A percentile compares a stretch with the other conserved stretches of the same genome.
phyloP scores from a whole-genome alignment of 495 filamentous ascomycete species.

The Penicillium bialowiezense region DNA sequence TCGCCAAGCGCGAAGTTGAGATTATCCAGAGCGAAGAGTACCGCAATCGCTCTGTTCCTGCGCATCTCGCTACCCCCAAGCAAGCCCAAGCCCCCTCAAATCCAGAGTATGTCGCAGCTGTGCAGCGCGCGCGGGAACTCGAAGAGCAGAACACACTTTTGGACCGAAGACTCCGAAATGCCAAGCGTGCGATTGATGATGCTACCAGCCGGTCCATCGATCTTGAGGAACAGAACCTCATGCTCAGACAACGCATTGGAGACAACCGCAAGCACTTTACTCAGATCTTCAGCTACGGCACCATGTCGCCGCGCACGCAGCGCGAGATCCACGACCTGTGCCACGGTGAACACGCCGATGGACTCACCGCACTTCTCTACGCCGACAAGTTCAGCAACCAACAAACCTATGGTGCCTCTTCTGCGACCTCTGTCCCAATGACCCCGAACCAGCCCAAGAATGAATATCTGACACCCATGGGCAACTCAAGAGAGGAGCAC shows the following conservation, averaged over 20 bases:
- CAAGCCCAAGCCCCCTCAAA: slow-evolving; percentile 28
- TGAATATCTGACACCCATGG: slow-evolving; percentile 57
- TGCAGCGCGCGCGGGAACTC: slow-evolving; percentile 55
- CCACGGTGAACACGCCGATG: slow-evolving; percentile 45
- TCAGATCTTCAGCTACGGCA: slow-evolving; percentile 56
- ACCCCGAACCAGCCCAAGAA: slow-evolving; percentile 60
- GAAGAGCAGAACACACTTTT: slow-evolving; percentile 63
- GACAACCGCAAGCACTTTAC: slow-evolving; percentile 85
- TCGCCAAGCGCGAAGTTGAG: slow-evolving; percentile 87
- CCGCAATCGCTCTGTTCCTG: slow-evolving; percentile 37
- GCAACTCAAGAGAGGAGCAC: slow-evolving; percentile 47
- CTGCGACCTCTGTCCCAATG: slow-evolving; percentile 64
- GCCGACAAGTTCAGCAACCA: slow-evolving; percentile 73
- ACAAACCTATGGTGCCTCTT: slow-evolving; percentile 30
- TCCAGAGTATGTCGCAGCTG: slow-evolving; percentile 40
- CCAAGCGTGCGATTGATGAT: slow-evolving; percentile 75
- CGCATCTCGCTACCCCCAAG: slow-evolving; percentile 29
- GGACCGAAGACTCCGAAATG: slow-evolving; percentile 62
- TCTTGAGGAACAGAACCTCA: slow-evolving; percentile 67
- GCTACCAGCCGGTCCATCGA: slow-evolving; percentile 44
- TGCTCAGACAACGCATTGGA: slow-evolving; percentile 75
- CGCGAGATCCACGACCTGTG: slow-evolving; percentile 44
- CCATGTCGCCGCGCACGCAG: slow-evolving; percentile 41
- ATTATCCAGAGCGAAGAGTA: slow-evolving; percentile 65
- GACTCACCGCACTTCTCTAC: slow-evolving; percentile 74